Percentiles rank a stretch among this genome's conserved stretches.
Evolutionary conservation across 495 filamentous ascomycete genomes (phyloP).

Genomic region (Penicillium turbatum): DNA sequence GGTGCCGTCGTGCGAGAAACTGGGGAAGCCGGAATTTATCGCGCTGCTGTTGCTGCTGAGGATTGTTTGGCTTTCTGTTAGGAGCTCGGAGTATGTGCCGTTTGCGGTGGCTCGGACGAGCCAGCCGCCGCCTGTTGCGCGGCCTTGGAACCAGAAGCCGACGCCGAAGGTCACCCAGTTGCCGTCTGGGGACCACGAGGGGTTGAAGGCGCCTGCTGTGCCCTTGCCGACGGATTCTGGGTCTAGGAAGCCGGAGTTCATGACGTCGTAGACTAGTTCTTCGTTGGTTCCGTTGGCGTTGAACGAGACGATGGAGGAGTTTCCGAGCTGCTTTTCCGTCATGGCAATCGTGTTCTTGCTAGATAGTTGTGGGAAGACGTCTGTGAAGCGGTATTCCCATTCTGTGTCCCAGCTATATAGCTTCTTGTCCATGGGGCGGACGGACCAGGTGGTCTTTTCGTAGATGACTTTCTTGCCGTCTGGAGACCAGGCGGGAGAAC

Average conservation of each 20-base stretch:
- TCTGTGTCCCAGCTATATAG: constrained; percentile 28
- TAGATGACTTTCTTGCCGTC: constrained; percentile 27
- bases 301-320: constrained; percentile 28
- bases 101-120: constrained; percentile 22
- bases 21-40: constrained; percentile 31
- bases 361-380: constrained; percentile 29
- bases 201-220: constrained; percentile 25
- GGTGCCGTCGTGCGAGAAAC: constrained; percentile 26
- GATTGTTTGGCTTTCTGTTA: no score
- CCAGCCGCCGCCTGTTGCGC: constrained; percentile 18
- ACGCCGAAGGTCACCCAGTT: constrained; percentile 28
- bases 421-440: constrained; percentile 26
- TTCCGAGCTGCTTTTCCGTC: constrained; percentile 29
- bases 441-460: constrained; percentile 23
- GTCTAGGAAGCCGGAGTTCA: no score
- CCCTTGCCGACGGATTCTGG: constrained; percentile 17
- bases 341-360: constrained; percentile 25
- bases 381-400: constrained; percentile 37
- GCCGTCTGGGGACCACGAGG: constrained; percentile 28
- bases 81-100: constrained; percentile 19
- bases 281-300: no score
- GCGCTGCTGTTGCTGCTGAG: constrained; percentile 19
- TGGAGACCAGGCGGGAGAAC: constrained; percentile 29
- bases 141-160: constrained; percentile 30
- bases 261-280: not conserved